phyloP scores from a whole-genome alignment of 768 basidiomycete species.

The Macrolepiota albuminosa region DNA sequence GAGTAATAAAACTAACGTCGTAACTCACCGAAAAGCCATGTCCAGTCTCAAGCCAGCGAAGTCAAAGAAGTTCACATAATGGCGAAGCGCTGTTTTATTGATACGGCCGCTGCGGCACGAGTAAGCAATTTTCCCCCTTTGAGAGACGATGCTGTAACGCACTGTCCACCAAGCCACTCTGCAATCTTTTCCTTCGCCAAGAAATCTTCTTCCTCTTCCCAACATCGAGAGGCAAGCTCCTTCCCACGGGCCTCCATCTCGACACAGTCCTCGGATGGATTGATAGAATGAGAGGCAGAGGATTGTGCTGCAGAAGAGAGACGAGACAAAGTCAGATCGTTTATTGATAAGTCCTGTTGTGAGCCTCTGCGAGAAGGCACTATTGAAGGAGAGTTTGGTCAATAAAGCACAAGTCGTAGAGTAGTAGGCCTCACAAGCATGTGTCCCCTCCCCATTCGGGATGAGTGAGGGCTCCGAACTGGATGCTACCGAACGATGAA shows the following conservation, averaged over 20 bases:
- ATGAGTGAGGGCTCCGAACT: constrained; percentile 82
- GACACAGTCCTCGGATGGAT: constrained; percentile 47
- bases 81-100: constrained; percentile 68
- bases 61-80: constrained; percentile 89
- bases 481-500: constrained; percentile 69
- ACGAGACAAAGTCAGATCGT: constrained; percentile 42
- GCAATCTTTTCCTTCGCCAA: constrained; percentile 89
- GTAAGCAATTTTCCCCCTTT: constrained; percentile 5
- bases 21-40: constrained; percentile 75
- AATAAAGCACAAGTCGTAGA: background rate
- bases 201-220: constrained; percentile 83
- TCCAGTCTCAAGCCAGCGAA: constrained; percentile 81
- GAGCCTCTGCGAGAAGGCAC: constrained; percentile 31
- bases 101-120: constrained; percentile 53
- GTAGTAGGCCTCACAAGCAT: constrained; percentile 35
- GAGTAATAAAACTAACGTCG: background rate
- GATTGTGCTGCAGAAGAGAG: constrained; percentile 44
- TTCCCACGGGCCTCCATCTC: constrained; percentile 64
- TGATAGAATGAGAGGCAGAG: constrained; percentile 36
- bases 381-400: background rate
- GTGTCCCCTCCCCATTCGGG: constrained; percentile 45
- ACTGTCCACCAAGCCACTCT: constrained; percentile 94
- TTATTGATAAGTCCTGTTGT: constrained; percentile 52
- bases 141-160: constrained; percentile 37
- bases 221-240: constrained; percentile 73